phyloP scores from a whole-genome alignment of 257 asterid genomes.

The Prunella vulgaris region DNA sequence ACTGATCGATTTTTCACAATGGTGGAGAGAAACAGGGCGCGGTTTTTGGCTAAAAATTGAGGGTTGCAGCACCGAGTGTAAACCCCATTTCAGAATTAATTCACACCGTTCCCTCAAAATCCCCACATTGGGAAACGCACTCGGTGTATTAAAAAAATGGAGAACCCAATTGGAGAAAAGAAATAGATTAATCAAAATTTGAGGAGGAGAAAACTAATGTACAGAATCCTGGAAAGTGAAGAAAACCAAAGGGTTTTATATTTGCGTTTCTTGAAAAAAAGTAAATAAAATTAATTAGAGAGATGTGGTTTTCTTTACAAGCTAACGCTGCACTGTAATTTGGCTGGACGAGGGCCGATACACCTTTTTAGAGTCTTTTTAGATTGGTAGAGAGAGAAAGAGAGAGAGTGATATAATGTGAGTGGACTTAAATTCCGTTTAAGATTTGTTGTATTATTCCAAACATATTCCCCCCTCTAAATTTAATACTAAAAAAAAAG shows the following conservation, averaged over 20 bases:
- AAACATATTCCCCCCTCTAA: constrained; percentile 13
- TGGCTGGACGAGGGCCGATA: constrained; percentile 41
- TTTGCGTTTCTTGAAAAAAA: constrained; percentile 13
- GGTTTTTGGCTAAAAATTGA: constrained; percentile 36
- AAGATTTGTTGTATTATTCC: neutral
- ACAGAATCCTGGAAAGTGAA: constrained; percentile 31
- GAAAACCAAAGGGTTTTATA: constrained; percentile 24
- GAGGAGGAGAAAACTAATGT: constrained; percentile 7
- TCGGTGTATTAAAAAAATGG: constrained; percentile 12
- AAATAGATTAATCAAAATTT: neutral
- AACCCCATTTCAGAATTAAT: constrained; percentile 34
- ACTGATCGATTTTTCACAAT: constrained; percentile 26
- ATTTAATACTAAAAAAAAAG: constrained; percentile 13
- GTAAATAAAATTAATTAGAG: neutral
- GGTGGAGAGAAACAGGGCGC: constrained; percentile 20
- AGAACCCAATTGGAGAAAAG: constrained; percentile 28
- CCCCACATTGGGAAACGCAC: constrained; percentile 38
- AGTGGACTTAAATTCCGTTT: constrained; percentile 19
- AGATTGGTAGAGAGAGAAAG: constrained; percentile 1
- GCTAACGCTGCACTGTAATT: constrained; percentile 46
- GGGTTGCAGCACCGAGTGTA: constrained; percentile 18
- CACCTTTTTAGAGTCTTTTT: neutral
- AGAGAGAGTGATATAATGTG: neutral
- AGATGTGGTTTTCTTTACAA: constrained; percentile 24
- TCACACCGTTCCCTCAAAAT: neutral